phyloP scores from a whole-genome alignment of 352 stramenopile genomes.

The Pythium sukuiense region DNA sequence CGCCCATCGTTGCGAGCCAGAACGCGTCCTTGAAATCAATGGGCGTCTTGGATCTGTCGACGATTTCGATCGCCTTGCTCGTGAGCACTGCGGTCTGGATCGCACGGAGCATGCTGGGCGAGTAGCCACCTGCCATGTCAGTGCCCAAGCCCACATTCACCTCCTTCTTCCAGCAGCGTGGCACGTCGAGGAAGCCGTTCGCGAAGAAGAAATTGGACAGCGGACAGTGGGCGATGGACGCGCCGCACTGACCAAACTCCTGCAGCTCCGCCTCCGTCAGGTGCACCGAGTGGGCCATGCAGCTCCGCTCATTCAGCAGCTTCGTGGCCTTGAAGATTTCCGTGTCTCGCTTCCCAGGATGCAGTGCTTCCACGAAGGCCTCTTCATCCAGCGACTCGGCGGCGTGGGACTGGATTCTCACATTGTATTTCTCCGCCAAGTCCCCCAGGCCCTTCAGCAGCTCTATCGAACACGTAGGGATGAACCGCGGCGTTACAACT shows the following conservation, averaged over 20 bases:
- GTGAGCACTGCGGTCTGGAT: slow-evolving; percentile 83
- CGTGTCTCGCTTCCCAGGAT: slow-evolving; percentile 65
- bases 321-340: slow-evolving; percentile 65
- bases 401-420: slow-evolving; percentile 86
- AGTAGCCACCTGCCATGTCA: slow-evolving; percentile 91
- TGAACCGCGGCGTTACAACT: slow-evolving; percentile 89
- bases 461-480: slow-evolving; percentile 84
- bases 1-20: slow-evolving; percentile 86
- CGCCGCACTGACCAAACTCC: slow-evolving; percentile 44
- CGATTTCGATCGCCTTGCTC: slow-evolving; percentile 59
- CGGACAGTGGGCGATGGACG: slow-evolving; percentile 88
- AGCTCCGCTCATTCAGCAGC: slow-evolving; percentile 64
- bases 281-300: slow-evolving; percentile 90
- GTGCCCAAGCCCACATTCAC: slow-evolving; percentile 81
- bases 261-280: slow-evolving; percentile 61
- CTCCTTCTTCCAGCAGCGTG: slow-evolving; percentile 44
- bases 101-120: slow-evolving; percentile 84
- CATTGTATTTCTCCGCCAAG: slow-evolving; percentile 60
- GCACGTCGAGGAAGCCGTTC: slow-evolving; percentile 62
- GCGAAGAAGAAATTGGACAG: slow-evolving; percentile 92
- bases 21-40: slow-evolving; percentile 83
- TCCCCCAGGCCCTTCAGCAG: slow-evolving; percentile 75
- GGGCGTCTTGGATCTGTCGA: background rate
- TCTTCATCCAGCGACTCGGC: slow-evolving; percentile 87
- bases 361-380: slow-evolving; percentile 64